Evolutionary conservation across 768 basidiomycete genomes (phyloP).

Genomic region (Calvatia gigantea): DNA sequence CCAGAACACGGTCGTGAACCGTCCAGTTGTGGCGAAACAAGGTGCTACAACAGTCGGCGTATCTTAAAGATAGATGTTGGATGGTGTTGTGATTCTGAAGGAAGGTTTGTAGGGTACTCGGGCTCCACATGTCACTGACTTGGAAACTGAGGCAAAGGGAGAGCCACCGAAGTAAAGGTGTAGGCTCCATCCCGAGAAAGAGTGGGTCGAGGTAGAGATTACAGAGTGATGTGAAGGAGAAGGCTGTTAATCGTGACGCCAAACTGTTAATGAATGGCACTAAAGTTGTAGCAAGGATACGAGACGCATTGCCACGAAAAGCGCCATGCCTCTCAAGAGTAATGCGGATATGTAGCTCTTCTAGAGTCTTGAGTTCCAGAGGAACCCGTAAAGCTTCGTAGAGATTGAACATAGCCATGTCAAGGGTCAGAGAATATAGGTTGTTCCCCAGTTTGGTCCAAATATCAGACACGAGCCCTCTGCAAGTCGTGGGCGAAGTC

Average conservation of each 20-base stretch:
- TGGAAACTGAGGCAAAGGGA: slow-evolving; percentile 3
- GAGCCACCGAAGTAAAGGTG: not conserved
- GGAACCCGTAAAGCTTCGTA: not conserved
- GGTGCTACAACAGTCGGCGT: not conserved
- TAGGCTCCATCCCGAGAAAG: not conserved
- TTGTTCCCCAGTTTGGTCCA: not conserved
- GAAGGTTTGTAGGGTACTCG: not conserved
- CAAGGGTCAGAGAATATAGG: not conserved
- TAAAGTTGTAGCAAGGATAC: not conserved
- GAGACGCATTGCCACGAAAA: not conserved
- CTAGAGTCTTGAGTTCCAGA: not conserved
- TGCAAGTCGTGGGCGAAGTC: slow-evolving; percentile 1
- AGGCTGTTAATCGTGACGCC: not conserved
- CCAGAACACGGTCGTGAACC: not conserved
- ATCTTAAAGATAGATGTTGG: not conserved
- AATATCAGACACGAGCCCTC: not conserved
- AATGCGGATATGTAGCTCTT: not conserved
- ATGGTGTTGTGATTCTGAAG: not conserved
- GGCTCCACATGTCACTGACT: slow-evolving; percentile 1
- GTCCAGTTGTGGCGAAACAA: not conserved
- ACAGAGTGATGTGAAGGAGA: slow-evolving; percentile 2
- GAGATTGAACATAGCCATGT: slow-evolving; percentile 2
- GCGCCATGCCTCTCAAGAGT: slow-evolving; percentile 2
- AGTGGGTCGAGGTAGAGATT: not conserved
- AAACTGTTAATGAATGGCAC: slow-evolving; percentile 3